Evolutionary conservation across 371 early-diverging fungal species (phyloP), one percentile per base, ranked within the genome.

Genomic region (Mortierella sp.): DNA sequence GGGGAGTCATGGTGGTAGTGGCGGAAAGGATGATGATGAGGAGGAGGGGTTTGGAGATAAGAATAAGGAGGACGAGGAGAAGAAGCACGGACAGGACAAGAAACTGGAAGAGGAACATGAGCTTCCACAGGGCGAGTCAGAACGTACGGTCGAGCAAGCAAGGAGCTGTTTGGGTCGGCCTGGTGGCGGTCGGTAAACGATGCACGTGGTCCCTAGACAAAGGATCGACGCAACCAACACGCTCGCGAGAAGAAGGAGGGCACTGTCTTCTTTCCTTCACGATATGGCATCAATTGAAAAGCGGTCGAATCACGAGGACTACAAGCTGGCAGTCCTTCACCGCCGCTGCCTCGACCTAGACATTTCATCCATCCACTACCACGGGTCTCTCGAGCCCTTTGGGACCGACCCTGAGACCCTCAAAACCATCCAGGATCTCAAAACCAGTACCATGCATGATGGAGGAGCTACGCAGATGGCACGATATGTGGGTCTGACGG

Each of bases 281-380:
- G 54, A 54, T n/a, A 54, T n/a, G 54, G 16, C 16, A 14, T 54
- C 24, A 21, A n/a, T 10, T 6, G 54, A 21, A 0, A 19, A 54
- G n/a, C 3, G 6, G n/a, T 19, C 54, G 9, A 54, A 6, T 54
- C 54, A 54, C 0, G 1, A 11, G 16, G 21, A 6, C 19, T 37
- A 37, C n/a, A 67, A 37, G 5, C n/a, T 5, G 11, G 40, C 67
- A 2, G 10, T 67, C 34, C 40, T 67, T 21, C 43, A 37, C 10
- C 40, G 34, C 43, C 67, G 31, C 64, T 28, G 44, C 14, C 50
- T 46, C 14, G 44, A 48, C 50, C 51, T 71, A 19, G 71, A 71
- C 24, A 14, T 71, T 19, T 71, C 71, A 31, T 34, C 19, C 21
- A 71, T 71, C 51, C 53, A 72, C n/a, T 72, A 72, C 51, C 50